These are phyloP conservation scores for Tylopilus intermedius DNA, from an alignment of 768 basidiomycete genomes.

Conservation along the genomic window DNA sequence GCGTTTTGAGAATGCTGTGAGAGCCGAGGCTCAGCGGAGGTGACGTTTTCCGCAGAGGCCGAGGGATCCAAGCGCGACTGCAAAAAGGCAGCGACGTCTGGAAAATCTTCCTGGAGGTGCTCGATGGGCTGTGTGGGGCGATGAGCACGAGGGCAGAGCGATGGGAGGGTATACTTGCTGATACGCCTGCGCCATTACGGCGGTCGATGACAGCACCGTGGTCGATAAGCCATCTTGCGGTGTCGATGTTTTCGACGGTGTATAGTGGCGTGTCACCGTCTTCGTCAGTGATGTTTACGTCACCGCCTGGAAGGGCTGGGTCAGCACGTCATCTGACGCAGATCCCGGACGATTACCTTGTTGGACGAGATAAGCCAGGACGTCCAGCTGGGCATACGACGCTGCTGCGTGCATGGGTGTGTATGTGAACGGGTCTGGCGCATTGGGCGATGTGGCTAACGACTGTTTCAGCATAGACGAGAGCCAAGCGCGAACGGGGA, in stretches of 20 bases:
- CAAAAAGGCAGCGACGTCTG: conserved; percentile 59
- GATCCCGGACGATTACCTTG: conserved; percentile 41
- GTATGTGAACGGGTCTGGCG: conserved; percentile 67
- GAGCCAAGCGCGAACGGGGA: conserved; percentile 17
- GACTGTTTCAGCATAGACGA: conserved; percentile 27
- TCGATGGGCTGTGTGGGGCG: conserved; percentile 47
- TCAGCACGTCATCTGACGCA: not conserved
- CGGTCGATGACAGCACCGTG: conserved; percentile 64
- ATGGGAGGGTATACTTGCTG: conserved; percentile 45
- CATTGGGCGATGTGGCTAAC: conserved; percentile 63
- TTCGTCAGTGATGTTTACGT: conserved; percentile 79
- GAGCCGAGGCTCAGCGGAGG: conserved; percentile 29
- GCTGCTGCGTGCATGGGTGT: conserved; percentile 95
- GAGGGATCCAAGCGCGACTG: conserved; percentile 33
- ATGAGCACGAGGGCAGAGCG: conserved; percentile 12
- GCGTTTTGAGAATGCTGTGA: conserved; percentile 67
- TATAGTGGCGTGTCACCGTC: conserved; percentile 93
- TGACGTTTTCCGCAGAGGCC: not conserved
- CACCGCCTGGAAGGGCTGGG: conserved; percentile 52
- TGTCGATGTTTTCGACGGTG: conserved; percentile 77
- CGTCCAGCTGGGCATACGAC: conserved; percentile 76
- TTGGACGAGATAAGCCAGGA: conserved; percentile 75
- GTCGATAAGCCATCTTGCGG: conserved; percentile 72
- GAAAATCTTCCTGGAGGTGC: conserved; percentile 67
- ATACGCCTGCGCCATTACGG: conserved; percentile 67